phyloP scores from a whole-genome alignment of 768 basidiomycete species.

The Leccinum pellstonianum region DNA sequence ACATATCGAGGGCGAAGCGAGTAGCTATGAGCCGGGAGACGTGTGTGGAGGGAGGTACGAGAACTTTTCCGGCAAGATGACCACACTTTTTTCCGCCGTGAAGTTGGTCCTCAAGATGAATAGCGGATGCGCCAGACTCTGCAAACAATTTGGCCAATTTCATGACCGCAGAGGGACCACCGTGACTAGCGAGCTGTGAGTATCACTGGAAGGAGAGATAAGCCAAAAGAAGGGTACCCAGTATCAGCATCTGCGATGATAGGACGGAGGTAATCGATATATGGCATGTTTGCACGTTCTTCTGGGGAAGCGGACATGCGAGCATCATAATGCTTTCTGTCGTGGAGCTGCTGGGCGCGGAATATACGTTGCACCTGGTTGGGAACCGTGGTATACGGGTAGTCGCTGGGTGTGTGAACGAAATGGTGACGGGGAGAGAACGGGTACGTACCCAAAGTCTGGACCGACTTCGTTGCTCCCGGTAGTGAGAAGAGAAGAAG shows the following conservation, averaged over 20 bases:
- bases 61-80: constrained; percentile 87
- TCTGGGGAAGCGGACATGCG: constrained; percentile 65
- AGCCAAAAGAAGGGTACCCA: constrained; percentile 51
- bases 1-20: constrained; percentile 87
- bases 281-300: constrained; percentile 67
- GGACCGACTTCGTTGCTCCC: constrained; percentile 91
- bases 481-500: constrained; percentile 82
- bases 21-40: constrained; percentile 80
- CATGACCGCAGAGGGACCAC: constrained; percentile 91
- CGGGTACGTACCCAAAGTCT: constrained; percentile 65
- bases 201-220: neutral
- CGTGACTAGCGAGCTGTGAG: constrained; percentile 57
- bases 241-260: constrained; percentile 96
- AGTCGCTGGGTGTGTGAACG: constrained; percentile 56
- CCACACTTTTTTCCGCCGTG: constrained; percentile 97
- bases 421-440: neutral
- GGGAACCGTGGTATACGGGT: constrained; percentile 94
- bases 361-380: constrained; percentile 92
- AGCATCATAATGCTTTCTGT: constrained; percentile 91
- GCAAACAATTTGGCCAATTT: constrained; percentile 93
- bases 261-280: constrained; percentile 85
- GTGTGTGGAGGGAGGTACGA: constrained; percentile 88
- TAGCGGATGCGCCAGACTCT: constrained; percentile 89
- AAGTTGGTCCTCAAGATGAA: constrained; percentile 92
- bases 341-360: constrained; percentile 89